phyloP scores from a whole-genome alignment of 768 basidiomycete species.

The Lactarius deliciosus region DNA sequence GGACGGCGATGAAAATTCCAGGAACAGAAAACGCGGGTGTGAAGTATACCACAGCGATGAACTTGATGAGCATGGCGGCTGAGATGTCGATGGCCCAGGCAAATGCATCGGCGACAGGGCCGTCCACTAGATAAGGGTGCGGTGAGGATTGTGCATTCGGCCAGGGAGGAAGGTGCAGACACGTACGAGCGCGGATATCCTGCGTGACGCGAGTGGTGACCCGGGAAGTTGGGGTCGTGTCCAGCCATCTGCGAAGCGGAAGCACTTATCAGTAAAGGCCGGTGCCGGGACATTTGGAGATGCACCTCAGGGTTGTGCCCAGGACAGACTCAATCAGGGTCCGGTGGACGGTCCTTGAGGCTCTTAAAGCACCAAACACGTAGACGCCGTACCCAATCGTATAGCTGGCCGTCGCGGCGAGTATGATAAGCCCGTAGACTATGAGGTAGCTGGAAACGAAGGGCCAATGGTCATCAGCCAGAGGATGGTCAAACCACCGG shows the following conservation, averaged over 20 bases:
- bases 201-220: conserved; percentile 67
- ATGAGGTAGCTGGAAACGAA: conserved; percentile 46
- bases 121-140: conserved; percentile 36
- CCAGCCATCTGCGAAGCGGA: conserved; percentile 43
- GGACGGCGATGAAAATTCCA: conserved; percentile 36
- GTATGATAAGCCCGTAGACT: conserved; percentile 42
- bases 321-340: conserved; percentile 53
- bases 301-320: conserved; percentile 60
- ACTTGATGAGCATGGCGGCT: conserved; percentile 38
- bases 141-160: not conserved
- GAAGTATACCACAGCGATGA: conserved; percentile 41
- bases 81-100: conserved; percentile 35
- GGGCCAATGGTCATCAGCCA: not conserved
- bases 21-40: conserved; percentile 44
- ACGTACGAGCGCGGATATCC: conserved; percentile 48
- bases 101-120: conserved; percentile 35
- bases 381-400: conserved; percentile 40
- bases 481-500: not conserved
- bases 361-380: conserved; percentile 50
- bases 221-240: conserved; percentile 53
- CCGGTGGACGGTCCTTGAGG: conserved; percentile 54
- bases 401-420: conserved; percentile 38
- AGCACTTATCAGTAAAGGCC: not conserved
- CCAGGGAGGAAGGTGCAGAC: not conserved
- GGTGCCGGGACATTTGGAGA: conserved; percentile 32